These are phyloP conservation scores for Rheum nobile DNA, from an alignment of 148 eudicot genomes.

Conservation along the genomic window DNA sequence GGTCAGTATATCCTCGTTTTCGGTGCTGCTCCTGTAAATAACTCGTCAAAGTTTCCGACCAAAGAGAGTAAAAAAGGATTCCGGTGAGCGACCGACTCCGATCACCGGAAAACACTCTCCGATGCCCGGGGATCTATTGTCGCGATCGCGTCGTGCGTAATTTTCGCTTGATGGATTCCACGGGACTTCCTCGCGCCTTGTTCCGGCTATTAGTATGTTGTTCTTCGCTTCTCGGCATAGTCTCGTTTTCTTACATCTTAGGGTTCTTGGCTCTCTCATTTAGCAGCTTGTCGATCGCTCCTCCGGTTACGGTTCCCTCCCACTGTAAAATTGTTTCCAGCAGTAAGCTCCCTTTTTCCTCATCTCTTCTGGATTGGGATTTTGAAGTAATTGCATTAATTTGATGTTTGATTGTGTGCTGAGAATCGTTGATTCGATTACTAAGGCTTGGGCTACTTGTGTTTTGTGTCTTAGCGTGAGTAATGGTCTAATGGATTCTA, in stretches of 20 bases:
- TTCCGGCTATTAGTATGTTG: not conserved
- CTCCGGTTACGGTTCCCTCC: slow-evolving; percentile 49
- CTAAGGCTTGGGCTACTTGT: not conserved
- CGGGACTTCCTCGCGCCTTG: not conserved
- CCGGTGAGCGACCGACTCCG: slow-evolving; percentile 3
- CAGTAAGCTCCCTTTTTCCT: slow-evolving; percentile 27
- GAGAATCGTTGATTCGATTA: not conserved
- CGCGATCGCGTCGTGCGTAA: not conserved
- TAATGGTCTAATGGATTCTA: not conserved
- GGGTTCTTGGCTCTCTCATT: slow-evolving; percentile 36
- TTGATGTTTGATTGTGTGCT: slow-evolving; percentile 1
- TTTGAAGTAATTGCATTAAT: not conserved
- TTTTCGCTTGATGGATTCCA: slow-evolving; percentile 5
- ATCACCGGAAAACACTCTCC: not conserved
- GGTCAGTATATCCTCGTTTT: not conserved
- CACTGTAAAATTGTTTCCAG: slow-evolving; percentile 72
- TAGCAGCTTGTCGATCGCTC: slow-evolving; percentile 34
- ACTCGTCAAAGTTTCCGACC: slow-evolving; percentile 1
- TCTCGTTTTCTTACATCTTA: slow-evolving; percentile 26
- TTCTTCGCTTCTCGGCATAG: slow-evolving; percentile 19
- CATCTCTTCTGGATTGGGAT: not conserved
- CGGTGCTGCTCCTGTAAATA: not conserved
- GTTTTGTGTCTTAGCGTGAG: not conserved
- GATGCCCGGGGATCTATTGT: not conserved
- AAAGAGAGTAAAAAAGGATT: not conserved